These are phyloP conservation scores for Gonapodya sp. DNA, from an alignment of 192 early-diverging fungal species.

Conservation along the genomic window DNA sequence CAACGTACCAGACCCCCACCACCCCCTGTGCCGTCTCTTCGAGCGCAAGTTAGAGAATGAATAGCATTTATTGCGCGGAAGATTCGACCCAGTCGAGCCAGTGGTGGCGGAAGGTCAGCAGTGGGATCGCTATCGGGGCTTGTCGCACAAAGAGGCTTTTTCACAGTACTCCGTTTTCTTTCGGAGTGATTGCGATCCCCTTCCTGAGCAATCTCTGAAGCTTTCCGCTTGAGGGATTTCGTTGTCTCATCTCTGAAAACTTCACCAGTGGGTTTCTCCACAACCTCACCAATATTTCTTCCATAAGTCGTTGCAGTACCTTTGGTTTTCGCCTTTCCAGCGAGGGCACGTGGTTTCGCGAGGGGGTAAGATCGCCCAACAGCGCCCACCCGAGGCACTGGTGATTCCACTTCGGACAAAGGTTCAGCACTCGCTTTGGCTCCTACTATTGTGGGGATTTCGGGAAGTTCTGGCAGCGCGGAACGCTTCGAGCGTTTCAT, in stretches of 20 bases:
- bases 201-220: background rate
- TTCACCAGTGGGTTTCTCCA: too few relatives aligned
- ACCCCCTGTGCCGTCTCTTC: background rate
- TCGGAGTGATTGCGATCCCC: too few relatives aligned
- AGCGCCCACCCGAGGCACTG: too few relatives aligned
- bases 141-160: background rate
- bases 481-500: too few relatives aligned
- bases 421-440: too few relatives aligned
- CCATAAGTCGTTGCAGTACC: too few relatives aligned
- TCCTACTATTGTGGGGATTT: too few relatives aligned
- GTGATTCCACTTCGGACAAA: too few relatives aligned
- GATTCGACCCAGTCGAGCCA: background rate
- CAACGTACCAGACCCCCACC: background rate
- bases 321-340: background rate
- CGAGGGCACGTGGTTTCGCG: background rate
- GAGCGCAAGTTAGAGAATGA: background rate
- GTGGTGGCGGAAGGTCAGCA: background rate
- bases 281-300: too few relatives aligned
- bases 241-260: background rate
- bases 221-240: background rate
- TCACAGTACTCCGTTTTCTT: background rate
- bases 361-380: background rate
- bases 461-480: too few relatives aligned
- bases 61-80: background rate
- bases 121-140: background rate